Evolutionary conservation across 495 filamentous ascomycete genomes (phyloP), one percentile per base, ranked within the genome.

Genomic region (Aspergillus sparsus): DNA sequence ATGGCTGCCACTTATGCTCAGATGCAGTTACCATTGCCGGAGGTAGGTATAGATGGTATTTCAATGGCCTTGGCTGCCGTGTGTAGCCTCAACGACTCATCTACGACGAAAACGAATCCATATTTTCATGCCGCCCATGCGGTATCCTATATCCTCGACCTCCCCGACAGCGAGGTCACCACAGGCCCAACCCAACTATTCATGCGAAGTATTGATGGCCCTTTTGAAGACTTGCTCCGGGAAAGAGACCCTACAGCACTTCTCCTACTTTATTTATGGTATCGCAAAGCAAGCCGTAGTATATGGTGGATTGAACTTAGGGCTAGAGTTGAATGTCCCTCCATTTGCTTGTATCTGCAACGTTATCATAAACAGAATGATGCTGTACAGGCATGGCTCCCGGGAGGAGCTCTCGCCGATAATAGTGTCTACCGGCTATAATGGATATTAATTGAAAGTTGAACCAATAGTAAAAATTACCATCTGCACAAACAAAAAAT

Each of bases 221-320:
- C 46, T 31, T 80, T 77, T 44, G 60, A 72, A 64, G 44, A 45
- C 0, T 62, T 80, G 49, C 64, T 80, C 8, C 57, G 55, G 57
- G 16, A 53, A 21, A 79, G 61, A 59, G 77, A 81, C 36, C 75
- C 78, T 31, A 47, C 65, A 5, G 75, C 79, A 5, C 68, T 82
- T 0, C 61, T 82, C 60, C 62, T 82, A 63, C 66, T 82, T 0
- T 77, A 73, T 66, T 59, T 78, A 15, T 82, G 79, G 79, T 82
- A 78, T 51, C 54, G 63, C 12, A 77, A 77, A 63, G 67, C 65
- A 61, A 53, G 68, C 58, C 63, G 65, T 42, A 65, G 66, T 67
- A 65, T 72, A 53, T 81, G 78, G 79, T 82, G 73, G 71, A 69
- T 81, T 68, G 67, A 67, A 47, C 61, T 71, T 13, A 65, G 78